phyloP scores from a whole-genome alignment of 2,329 filamentous ascomycete species.

The Escovopsis weberi region DNA sequence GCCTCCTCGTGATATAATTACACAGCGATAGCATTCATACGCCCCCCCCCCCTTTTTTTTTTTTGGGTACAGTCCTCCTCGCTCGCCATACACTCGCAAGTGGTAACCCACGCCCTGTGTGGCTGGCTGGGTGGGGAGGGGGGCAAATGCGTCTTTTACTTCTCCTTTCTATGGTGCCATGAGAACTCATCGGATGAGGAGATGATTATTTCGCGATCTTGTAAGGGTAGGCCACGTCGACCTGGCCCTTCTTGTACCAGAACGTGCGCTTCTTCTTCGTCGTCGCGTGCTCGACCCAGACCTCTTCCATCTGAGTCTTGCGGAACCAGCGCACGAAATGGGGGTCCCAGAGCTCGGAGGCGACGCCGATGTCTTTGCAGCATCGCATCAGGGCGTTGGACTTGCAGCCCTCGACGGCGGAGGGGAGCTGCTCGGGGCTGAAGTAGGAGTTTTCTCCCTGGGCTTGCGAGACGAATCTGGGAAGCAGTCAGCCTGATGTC shows the following conservation, averaged over 20 bases:
- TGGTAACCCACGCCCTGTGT: background rate
- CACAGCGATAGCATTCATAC: background rate
- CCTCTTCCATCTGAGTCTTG: constrained; percentile 57
- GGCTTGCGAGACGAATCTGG: constrained; percentile 77
- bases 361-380: constrained; percentile 94
- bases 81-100: background rate
- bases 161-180: background rate
- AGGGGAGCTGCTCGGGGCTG: constrained; percentile 75
- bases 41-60: background rate
- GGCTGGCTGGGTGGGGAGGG: no score
- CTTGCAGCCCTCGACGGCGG: constrained; percentile 91
- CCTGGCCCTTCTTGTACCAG: constrained; percentile 66
- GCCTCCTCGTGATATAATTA: background rate
- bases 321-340: constrained; percentile 75
- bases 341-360: constrained; percentile 93
- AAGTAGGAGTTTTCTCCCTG: constrained; percentile 95
- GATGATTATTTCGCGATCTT: constrained; percentile 20
- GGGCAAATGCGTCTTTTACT: background rate
- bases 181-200: background rate
- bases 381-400: constrained; percentile 96
- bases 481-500: no score
- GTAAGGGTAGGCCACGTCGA: constrained; percentile 51
- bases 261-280: constrained; percentile 87
- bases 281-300: constrained; percentile 75
- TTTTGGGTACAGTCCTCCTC: background rate